Evolutionary conservation across 1,284 basidiomycete species (phyloP), one percentile per base, ranked within the genome.

Genomic region (Pyrrhoderma noxium): DNA sequence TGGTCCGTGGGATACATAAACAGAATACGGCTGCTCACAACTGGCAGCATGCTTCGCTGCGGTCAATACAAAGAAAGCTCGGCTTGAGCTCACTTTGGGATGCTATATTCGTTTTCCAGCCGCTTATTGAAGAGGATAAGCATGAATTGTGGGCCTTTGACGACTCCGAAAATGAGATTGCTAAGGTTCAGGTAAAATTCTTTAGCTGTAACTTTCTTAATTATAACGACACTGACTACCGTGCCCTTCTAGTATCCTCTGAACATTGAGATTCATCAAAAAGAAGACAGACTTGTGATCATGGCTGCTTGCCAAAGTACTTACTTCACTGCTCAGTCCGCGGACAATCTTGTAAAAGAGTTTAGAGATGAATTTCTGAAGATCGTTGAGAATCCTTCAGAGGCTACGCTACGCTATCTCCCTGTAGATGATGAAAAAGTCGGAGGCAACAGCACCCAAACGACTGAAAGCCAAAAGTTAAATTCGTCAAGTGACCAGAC

Each of bases 11-110:
- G 4, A 64, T 77, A 27, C 75, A 77, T 42, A 51, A 60, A 31
- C 56, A 57, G 27, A 76, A 76, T 52, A 58, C 73, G 23, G 64
- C 68, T 3, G 67, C 67, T 9, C 61, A 73, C 45, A 59, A 68
- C 2, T 75, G 73, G 67, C 74, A 76, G 49, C 75, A 77, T 46
- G 67, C 67, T 8, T 75, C 75, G 13, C 63, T 75, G 48, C 68
- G 75, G 42, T 60, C 63, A 0, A 67, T 77, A 18, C 75, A 77
- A 46, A 65, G 60, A 23, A 59, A 62, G 36, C 54, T 74, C 19
- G 62, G 61, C 1, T 37, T 69, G 5, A 57, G 64, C 14, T 59
- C 55, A 11, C 57, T 77, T 7, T 74, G 71, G 64, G 72, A 73
- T 50, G 70, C 69, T 46, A 61, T 77, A 35, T 76, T 77, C 58